Evolutionary conservation across 2,329 filamentous ascomycete genomes (phyloP).

Genomic region (Hortaea werneckii): DNA sequence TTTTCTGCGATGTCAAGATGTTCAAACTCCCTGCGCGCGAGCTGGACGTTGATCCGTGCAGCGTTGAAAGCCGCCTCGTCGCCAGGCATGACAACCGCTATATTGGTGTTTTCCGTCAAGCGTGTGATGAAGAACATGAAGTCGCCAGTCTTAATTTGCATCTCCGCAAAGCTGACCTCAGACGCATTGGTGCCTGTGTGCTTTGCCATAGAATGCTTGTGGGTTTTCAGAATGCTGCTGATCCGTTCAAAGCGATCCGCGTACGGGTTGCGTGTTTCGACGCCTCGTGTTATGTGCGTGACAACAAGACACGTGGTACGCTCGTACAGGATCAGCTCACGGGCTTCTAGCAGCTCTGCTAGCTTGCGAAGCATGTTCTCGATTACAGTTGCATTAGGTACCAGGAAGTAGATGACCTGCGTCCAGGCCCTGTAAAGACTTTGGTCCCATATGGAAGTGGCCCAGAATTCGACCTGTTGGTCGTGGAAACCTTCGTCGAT

Average conservation of each 20-base stretch:
- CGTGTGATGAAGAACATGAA: conserved; percentile 94
- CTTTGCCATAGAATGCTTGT: conserved; percentile 71
- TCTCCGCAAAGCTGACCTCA: conserved; percentile 68
- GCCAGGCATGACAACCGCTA: conserved; percentile 82
- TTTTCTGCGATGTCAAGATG: conserved; percentile 43
- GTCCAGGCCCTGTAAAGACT: conserved; percentile 97
- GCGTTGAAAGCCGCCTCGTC: conserved; percentile 87
- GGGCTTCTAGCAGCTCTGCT: conserved; percentile 76
- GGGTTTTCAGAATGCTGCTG: conserved; percentile 95
- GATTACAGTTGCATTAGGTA: conserved; percentile 85
- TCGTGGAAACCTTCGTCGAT: conserved; percentile 47
- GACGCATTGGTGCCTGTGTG: conserved; percentile 74
- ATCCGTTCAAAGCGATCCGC: conserved; percentile 90
- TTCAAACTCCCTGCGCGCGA: conserved; percentile 74
- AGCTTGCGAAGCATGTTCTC: conserved; percentile 76
- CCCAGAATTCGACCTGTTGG: conserved; percentile 64
- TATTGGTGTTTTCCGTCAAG: conserved; percentile 95
- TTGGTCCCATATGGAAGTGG: conserved; percentile 97
- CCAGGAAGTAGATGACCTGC: conserved; percentile 91
- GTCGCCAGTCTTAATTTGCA: conserved; percentile 67
- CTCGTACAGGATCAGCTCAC: conserved; percentile 91
- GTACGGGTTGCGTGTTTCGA: conserved; percentile 69
- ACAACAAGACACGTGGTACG: conserved; percentile 92
- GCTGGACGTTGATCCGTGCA: conserved; percentile 79
- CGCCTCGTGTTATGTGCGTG: conserved; percentile 73